Conservation (phyloP, 2,329 filamentous ascomycete genomes). For the Nemania abortiva region DNA sequence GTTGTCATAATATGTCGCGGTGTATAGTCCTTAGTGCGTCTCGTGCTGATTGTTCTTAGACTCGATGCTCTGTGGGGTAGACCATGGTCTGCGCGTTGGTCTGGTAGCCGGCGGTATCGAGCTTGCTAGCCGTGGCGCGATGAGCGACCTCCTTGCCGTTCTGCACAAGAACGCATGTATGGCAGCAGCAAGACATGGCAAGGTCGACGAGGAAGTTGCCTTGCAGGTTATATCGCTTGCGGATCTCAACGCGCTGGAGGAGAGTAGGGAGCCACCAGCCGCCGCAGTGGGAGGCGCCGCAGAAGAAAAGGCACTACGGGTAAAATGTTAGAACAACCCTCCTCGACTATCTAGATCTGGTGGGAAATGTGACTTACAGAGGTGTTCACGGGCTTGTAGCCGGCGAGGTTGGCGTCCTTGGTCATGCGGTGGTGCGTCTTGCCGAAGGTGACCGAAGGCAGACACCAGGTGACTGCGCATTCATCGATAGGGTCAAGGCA, state of each 20-base stretch:
- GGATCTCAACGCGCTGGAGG: slow-evolving; percentile 4
- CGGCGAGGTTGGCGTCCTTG: slow-evolving; percentile 2
- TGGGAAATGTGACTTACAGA: background rate
- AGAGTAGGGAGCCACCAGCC: background rate
- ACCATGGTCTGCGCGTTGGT: background rate
- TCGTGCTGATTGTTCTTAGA: background rate
- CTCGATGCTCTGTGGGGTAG: slow-evolving; percentile 1
- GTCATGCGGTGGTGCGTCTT: slow-evolving; percentile 8
- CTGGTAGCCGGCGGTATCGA: slow-evolving; percentile 6
- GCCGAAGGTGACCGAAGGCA: slow-evolving; percentile 6
- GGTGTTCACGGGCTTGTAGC: slow-evolving; percentile 10
- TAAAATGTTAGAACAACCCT: background rate
- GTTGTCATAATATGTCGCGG: background rate
- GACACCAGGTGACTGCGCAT: slow-evolving; percentile 1
- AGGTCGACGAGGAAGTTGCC: slow-evolving; percentile 10
- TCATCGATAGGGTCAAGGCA: slow-evolving; percentile 3
- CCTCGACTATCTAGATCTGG: background rate
- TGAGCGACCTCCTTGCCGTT: slow-evolving; percentile 5
- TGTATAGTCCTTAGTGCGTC: background rate
- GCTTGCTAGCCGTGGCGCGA: background rate
- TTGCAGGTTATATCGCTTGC: slow-evolving; percentile 3
- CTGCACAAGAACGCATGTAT: slow-evolving; percentile 2
- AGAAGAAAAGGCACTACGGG: slow-evolving; percentile 1
- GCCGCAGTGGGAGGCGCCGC: slow-evolving; percentile 8
- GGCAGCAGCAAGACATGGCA: background rate